Evolutionary conservation across 768 basidiomycete species (phyloP).

Genomic region (Phylloporus scabripes): DNA sequence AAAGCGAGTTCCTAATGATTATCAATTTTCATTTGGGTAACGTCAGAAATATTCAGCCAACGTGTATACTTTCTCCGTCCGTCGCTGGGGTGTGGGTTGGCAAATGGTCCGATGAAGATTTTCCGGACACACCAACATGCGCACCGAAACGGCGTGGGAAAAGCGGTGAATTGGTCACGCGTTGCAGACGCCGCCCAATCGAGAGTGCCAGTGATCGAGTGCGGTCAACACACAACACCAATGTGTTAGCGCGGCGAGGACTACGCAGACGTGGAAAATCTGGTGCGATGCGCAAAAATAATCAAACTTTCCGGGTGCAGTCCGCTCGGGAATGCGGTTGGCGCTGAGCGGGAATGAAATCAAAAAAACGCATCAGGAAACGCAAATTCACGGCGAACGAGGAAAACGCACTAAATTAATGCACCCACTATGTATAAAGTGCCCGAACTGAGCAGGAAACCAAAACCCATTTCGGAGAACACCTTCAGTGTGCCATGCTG

Average conservation of each 20-base stretch:
- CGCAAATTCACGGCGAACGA: slow-evolving; percentile 25
- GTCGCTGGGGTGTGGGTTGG: slow-evolving; percentile 18
- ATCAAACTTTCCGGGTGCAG: slow-evolving; percentile 75
- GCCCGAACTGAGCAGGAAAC: slow-evolving; percentile 66
- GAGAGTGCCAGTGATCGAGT: slow-evolving; percentile 54
- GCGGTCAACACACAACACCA: slow-evolving; percentile 53
- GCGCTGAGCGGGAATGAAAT: slow-evolving; percentile 55
- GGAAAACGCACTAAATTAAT: slow-evolving; percentile 65
- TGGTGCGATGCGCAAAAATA: slow-evolving; percentile 79
- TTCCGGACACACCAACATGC: slow-evolving; percentile 14
- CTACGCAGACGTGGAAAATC: slow-evolving; percentile 81
- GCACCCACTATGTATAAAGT: slow-evolving; percentile 75
- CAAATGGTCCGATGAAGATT: slow-evolving; percentile 19
- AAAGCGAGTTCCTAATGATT: slow-evolving; percentile 24
- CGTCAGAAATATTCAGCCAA: slow-evolving; percentile 21
- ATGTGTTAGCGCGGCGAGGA: slow-evolving; percentile 65
- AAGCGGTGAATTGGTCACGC: slow-evolving; percentile 23
- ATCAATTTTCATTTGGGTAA: slow-evolving; percentile 26
- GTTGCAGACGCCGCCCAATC: slow-evolving; percentile 15
- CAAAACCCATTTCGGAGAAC: slow-evolving; percentile 59
- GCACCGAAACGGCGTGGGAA: slow-evolving; percentile 18
- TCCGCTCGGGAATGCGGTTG: slow-evolving; percentile 73
- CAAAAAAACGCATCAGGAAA: slow-evolving; percentile 17
- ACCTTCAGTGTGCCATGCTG: slow-evolving; percentile 54
- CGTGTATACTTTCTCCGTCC: slow-evolving; percentile 28